phyloP scores from a whole-genome alignment of 1,139 yeast species.

The Hanseniaspora gamundiae region DNA sequence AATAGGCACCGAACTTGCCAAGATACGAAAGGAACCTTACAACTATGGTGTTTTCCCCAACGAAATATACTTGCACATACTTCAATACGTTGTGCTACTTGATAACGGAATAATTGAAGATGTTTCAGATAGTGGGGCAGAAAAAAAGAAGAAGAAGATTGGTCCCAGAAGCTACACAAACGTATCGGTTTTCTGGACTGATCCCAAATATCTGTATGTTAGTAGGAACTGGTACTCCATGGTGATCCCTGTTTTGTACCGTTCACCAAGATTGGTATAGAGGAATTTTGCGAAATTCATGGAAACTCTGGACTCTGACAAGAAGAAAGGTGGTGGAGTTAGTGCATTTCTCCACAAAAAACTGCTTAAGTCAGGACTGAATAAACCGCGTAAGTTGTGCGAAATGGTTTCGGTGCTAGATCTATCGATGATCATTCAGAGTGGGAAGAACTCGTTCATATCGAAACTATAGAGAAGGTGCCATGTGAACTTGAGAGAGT shows the following conservation, averaged over 20 bases:
- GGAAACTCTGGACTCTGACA: constrained; percentile 41
- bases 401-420: constrained; percentile 47
- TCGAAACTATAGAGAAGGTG: constrained; percentile 73
- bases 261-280: constrained; percentile 48
- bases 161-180: not conserved
- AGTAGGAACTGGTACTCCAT: constrained; percentile 48
- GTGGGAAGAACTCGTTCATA: constrained; percentile 88
- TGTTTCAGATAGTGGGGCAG: constrained; percentile 15
- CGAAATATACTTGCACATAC: constrained; percentile 3
- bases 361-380: constrained; percentile 3
- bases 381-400: constrained; percentile 16
- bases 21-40: constrained; percentile 5
- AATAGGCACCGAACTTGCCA: constrained; percentile 1
- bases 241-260: constrained; percentile 52
- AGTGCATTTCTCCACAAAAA: too few relatives aligned
- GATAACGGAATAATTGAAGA: constrained; percentile 3
- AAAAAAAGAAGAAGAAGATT: not conserved
- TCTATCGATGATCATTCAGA: constrained; percentile 66
- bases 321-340: constrained; percentile 14
- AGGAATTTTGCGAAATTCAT: constrained; percentile 64
- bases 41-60: constrained; percentile 6
- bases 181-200: constrained; percentile 20
- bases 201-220: constrained; percentile 45
- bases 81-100: constrained; percentile 4
- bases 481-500: constrained; percentile 45